These are phyloP conservation scores for Asterella californica DNA, from an alignment of 225 moss, liverwort and hornwort species.

Conservation along the genomic window DNA sequence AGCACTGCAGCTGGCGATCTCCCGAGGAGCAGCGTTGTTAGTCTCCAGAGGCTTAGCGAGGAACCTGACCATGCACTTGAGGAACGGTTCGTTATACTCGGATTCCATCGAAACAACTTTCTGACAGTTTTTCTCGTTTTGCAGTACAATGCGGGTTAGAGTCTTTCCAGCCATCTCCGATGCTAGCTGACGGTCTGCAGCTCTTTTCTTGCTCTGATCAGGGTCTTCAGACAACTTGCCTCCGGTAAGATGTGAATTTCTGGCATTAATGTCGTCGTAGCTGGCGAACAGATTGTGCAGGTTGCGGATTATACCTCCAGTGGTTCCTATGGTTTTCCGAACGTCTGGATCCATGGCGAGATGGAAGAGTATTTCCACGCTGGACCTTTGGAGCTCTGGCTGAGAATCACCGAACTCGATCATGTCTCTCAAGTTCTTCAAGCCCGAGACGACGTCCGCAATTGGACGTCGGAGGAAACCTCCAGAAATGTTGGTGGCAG, in stretches of 20 bases:
- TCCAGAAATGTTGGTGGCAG: conserved; percentile 50
- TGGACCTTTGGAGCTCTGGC: conserved; percentile 42
- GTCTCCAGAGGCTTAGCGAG: conserved; percentile 16
- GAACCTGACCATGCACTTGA: conserved; percentile 14
- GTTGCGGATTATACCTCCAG: conserved; percentile 64
- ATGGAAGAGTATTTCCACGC: conserved; percentile 59
- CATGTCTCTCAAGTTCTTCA: conserved; percentile 66
- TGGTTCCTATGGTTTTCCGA: conserved; percentile 60
- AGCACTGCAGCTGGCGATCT: conserved; percentile 31
- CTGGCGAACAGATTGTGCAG: conserved; percentile 48
- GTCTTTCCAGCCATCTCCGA: conserved; percentile 51
- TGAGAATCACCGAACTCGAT: conserved; percentile 31
- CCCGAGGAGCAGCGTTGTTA: background rate
- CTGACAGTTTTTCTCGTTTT: conserved; percentile 51
- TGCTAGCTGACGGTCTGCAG: conserved; percentile 12
- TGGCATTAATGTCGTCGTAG: background rate
- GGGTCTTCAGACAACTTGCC: background rate
- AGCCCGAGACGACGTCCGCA: conserved; percentile 54
- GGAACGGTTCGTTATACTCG: conserved; percentile 18
- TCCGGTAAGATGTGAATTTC: background rate
- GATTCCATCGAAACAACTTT: conserved; percentile 45
- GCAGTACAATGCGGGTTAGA: conserved; percentile 54
- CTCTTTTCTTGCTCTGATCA: background rate
- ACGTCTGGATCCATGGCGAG: conserved; percentile 57
- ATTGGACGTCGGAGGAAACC: conserved; percentile 52